A percentile compares a stretch with the other conserved stretches of the same genome.
Evolutionary conservation across 495 filamentous ascomycete species (phyloP).

Genomic region (Aspergillus sparsus): DNA sequence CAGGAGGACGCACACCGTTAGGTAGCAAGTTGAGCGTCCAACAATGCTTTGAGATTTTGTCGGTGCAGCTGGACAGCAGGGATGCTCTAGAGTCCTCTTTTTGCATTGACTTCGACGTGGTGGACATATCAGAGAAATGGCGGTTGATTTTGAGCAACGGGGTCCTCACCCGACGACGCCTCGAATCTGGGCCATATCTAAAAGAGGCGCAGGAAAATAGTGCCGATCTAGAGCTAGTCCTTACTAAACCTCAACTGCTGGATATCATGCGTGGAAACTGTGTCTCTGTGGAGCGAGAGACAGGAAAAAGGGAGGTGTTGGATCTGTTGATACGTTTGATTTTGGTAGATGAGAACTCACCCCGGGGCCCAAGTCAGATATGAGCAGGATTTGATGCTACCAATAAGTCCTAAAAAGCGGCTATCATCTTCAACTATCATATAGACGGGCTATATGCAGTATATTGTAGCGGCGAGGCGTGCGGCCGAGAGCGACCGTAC

Average conservation of each 20-base stretch:
- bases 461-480: too few relatives aligned
- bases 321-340: background rate
- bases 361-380: background rate
- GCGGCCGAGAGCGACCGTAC: too few relatives aligned
- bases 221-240: constrained; percentile 7
- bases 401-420: too few relatives aligned
- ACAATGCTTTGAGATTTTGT: background rate
- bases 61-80: background rate
- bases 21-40: constrained; percentile 5
- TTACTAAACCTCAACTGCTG: constrained; percentile 8
- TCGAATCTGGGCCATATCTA: background rate
- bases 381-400: too few relatives aligned
- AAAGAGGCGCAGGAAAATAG: constrained; percentile 8
- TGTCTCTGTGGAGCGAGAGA: background rate
- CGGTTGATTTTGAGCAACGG: constrained; percentile 24
- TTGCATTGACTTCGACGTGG: constrained; percentile 23
- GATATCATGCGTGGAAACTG: background rate
- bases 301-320: background rate
- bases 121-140: constrained; percentile 11
- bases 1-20: constrained; percentile 8
- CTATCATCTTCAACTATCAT: too few relatives aligned
- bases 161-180: constrained; percentile 16
- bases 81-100: background rate
- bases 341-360: background rate
- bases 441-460: too few relatives aligned